Conservation (phyloP, 2,329 filamentous ascomycete species). For the Claviceps fusiformis region DNA sequence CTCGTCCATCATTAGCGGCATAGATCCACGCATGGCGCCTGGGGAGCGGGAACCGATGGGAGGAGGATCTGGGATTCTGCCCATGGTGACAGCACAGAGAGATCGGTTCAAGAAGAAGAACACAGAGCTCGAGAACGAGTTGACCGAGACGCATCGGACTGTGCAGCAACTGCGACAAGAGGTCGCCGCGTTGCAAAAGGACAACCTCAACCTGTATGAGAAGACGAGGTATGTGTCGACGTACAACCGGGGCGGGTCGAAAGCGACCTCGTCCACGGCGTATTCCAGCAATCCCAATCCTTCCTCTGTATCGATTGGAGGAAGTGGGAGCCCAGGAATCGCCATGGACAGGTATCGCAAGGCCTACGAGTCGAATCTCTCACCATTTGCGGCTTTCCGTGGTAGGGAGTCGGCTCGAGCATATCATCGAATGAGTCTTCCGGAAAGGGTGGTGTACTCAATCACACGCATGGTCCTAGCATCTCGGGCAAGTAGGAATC, state of each 20-base stretch:
- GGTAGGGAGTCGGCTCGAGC: conserved; percentile 86
- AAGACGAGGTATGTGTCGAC: conserved; percentile 94
- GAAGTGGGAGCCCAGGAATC: conserved; percentile 44
- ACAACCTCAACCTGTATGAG: conserved; percentile 92
- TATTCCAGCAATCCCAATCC: conserved; percentile 62
- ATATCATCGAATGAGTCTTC: conserved; percentile 83
- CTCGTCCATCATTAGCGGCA: conserved; percentile 96
- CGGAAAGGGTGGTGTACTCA: conserved; percentile 80
- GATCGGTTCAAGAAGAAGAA: conserved; percentile 98
- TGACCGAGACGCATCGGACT: conserved; percentile 69
- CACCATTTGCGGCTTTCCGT: conserved; percentile 88
- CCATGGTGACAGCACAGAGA: conserved; percentile 95
- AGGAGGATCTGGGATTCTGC: conserved; percentile 74
- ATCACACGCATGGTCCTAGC: conserved; percentile 83
- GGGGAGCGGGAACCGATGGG: conserved; percentile 49
- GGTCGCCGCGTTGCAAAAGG: conserved; percentile 81
- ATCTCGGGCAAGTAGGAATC: conserved; percentile 76
- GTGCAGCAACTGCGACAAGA: conserved; percentile 83
- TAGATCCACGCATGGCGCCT: conserved; percentile 50
- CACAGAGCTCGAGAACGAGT: conserved; percentile 73
- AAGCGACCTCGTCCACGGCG: conserved; percentile 49
- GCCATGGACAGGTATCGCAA: conserved; percentile 76
- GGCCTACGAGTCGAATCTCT: conserved; percentile 90
- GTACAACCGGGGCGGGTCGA: conserved; percentile 61
- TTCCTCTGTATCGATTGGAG: conserved; percentile 49